phyloP scores from a whole-genome alignment of 805 yeast species.

The Candida nitratophila region DNA sequence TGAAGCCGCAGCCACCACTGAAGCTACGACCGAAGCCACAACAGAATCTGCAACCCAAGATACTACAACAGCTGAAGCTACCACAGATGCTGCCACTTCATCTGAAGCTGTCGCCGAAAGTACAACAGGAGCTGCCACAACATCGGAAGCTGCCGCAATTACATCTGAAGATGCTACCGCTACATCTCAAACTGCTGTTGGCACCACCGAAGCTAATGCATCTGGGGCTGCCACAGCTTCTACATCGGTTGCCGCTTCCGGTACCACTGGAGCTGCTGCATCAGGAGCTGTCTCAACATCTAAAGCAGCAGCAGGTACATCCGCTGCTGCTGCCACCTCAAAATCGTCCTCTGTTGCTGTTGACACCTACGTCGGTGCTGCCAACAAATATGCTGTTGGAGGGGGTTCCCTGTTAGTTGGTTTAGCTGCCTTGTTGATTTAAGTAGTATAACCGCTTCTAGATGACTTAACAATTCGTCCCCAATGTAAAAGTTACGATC shows the following conservation, averaged over 20 bases:
- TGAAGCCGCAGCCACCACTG: conserved; percentile 4
- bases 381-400: conserved; percentile 9
- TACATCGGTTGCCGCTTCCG: too few species aligned
- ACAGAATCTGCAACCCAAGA: conserved; percentile 4
- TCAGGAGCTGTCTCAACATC: too few species aligned
- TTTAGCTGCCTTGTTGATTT: conserved; percentile 13
- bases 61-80: background rate
- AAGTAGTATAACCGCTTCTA: background rate
- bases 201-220: too few species aligned
- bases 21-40: conserved; percentile 2
- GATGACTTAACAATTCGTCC: too few species aligned
- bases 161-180: conserved; percentile 5
- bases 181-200: conserved; percentile 13
- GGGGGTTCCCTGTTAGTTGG: conserved; percentile 13
- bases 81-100: conserved; percentile 1
- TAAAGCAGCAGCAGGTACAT: conserved; percentile 15
- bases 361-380: conserved; percentile 8
- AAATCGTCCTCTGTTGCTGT: conserved; percentile 5
- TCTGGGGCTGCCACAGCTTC: too few species aligned
- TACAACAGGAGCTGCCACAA: background rate
- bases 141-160: background rate
- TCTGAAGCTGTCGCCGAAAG: background rate
- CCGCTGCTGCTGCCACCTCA: conserved; percentile 9
- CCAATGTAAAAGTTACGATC: too few species aligned
- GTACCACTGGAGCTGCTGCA: too few species aligned